Evolutionary conservation across 2,329 filamentous ascomycete species (phyloP).

Genomic region (Tolypocladium paradoxum): DNA sequence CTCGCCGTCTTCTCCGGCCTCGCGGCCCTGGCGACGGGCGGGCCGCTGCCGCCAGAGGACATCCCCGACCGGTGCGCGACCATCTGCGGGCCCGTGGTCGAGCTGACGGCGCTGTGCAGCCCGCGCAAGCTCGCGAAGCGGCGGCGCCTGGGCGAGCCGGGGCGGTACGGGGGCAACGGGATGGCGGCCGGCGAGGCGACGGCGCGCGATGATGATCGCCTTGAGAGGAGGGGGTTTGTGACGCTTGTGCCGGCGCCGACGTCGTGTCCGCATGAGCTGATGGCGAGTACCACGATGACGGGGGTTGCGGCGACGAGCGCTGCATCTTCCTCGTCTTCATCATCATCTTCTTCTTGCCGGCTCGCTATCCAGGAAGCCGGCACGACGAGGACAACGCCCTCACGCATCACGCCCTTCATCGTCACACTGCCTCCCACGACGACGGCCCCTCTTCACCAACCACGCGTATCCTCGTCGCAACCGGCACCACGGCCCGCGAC

Average conservation of each 20-base stretch:
- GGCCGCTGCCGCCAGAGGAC: slow-evolving; percentile 21
- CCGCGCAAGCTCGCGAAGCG: slow-evolving; percentile 1
- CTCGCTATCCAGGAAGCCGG: neutral
- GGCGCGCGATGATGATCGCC: neutral
- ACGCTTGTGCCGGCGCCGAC: slow-evolving; percentile 20
- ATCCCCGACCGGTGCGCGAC: slow-evolving; percentile 28
- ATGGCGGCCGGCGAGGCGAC: neutral
- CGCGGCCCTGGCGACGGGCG: slow-evolving; percentile 14
- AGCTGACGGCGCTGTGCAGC: slow-evolving; percentile 27
- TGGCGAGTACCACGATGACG: neutral
- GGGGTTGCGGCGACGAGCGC: neutral
- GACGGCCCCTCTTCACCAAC: neutral
- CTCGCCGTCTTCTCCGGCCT: slow-evolving; percentile 18
- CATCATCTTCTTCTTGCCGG: neutral
- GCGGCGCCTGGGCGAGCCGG: neutral
- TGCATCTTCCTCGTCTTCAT: neutral
- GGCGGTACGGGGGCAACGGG: neutral
- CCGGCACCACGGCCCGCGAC: neutral
- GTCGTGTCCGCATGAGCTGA: slow-evolving; percentile 11
- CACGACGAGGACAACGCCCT: too few relatives aligned
- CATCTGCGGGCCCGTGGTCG: slow-evolving; percentile 32
- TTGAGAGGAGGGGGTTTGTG: slow-evolving; percentile 14
- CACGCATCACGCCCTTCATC: neutral
- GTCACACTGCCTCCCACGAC: neutral
- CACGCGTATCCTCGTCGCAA: neutral